Conservation (phyloP, 2,329 filamentous ascomycete genomes). For the Aspergillus sergii region DNA sequence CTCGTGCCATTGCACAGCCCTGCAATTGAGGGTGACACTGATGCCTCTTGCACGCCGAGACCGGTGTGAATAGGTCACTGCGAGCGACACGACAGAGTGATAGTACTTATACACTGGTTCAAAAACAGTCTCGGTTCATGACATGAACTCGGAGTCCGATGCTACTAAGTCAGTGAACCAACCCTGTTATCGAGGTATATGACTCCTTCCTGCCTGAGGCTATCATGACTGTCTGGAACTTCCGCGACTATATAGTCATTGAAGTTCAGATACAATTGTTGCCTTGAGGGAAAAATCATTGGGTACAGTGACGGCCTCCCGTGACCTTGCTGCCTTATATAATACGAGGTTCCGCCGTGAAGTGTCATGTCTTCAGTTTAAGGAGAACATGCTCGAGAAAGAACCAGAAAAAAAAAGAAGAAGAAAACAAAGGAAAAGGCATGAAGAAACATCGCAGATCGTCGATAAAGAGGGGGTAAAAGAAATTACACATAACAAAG, state of each 20-base stretch:
- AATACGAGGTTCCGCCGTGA: not conserved
- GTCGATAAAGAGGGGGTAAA: not conserved
- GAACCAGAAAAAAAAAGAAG: not conserved
- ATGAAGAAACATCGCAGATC: not conserved
- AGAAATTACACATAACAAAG: not conserved
- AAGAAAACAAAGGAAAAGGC: not conserved
- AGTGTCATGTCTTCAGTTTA: not conserved
- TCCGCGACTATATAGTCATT: not conserved
- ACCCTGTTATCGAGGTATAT: not conserved
- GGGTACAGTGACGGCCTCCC: not conserved
- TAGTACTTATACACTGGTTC: not conserved
- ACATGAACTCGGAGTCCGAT: not conserved
- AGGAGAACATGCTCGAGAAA: not conserved
- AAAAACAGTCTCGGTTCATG: not conserved
- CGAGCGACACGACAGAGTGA: not conserved
- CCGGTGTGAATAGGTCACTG: not conserved
- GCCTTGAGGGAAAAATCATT: not conserved
- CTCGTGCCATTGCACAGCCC: not conserved
- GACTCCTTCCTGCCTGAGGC: not conserved
- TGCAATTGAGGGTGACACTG: not conserved
- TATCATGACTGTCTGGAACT: not conserved
- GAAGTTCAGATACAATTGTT: not conserved
- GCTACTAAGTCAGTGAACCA: not conserved
- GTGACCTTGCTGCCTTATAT: not conserved
- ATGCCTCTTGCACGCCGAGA: not conserved